phyloP scores from a whole-genome alignment of 2,329 filamentous ascomycete species.

The Arthrobotrys megalospora region DNA sequence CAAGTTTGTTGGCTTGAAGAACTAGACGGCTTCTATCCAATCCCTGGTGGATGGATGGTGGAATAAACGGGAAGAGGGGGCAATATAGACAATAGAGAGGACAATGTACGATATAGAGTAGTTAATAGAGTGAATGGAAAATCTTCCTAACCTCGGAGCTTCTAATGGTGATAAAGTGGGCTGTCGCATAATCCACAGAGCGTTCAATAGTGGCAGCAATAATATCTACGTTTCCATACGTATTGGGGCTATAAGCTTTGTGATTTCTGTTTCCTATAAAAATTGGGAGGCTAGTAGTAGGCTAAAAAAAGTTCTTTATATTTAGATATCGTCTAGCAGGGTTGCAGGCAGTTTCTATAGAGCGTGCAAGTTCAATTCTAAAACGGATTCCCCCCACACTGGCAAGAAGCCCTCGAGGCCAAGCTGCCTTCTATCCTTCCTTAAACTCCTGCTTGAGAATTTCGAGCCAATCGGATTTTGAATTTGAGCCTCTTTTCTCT shows the following conservation, averaged over 20 bases:
- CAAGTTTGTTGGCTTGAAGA: conserved; percentile 28
- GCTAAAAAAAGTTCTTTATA: no score
- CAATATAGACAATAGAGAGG: background rate
- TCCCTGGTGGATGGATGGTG: background rate
- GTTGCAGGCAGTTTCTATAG: no score
- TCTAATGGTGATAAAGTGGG: background rate
- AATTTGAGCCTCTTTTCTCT: background rate
- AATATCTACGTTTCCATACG: no score
- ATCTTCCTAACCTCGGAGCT: background rate
- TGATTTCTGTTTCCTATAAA: no score
- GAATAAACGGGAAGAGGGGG: background rate
- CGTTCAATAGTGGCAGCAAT: no score
- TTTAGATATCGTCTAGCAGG: no score
- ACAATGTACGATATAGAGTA: conserved; percentile 6
- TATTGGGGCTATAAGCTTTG: no score
- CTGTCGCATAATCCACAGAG: no score
- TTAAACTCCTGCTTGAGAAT: conserved; percentile 17
- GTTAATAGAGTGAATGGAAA: conserved; percentile 1
- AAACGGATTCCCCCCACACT: no score
- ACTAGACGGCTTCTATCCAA: conserved; percentile 14
- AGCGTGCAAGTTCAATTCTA: no score
- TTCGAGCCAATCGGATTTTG: background rate
- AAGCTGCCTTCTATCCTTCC: background rate
- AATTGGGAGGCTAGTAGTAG: no score
- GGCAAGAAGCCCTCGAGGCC: no score